Base-by-base conservation (phyloP, 352 stramenopile species). In the Globisporangium uncinulatum region DNA sequence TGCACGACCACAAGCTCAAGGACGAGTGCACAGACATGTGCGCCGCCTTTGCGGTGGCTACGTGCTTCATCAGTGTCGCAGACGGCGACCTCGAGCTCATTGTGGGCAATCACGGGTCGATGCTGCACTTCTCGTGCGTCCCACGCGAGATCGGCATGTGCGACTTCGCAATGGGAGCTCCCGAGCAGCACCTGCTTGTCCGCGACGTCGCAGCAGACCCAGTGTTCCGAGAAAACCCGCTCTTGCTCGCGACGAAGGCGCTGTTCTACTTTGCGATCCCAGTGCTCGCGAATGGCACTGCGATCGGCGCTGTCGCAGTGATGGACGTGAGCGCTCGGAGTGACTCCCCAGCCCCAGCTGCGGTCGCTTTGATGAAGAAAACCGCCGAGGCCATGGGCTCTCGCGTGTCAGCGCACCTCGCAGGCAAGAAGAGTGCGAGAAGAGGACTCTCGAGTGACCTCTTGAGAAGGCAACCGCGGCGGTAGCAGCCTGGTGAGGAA, bases 111-210 rank as follows among this genome's bases (percentile, higher is more conserved):
- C 43, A 48, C 34, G 66, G 66, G 20, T 58, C 54, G 17, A 62
- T 73, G 54, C 44, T 70, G 9, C 57, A 61, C 34, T 73, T 65
- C 43, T 73, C 63, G 2, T 67, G 58, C 51, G 43, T 73, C 20
- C 62, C 66, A 19, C 59, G 66, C 19, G 62, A 70, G 37, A 67
- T 73, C 31, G 55, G 59, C 44, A 68, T 73, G 62, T 73, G 66
- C 32, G 66, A 70, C 54, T 58, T 58, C 54, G 36, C 54, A 3
- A 55, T 70, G 10, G 61, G 64, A 11, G 24, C 56, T 6, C 17
- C 51, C 0, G 61, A 65, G 7, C 51, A 65, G 20, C 41, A 56
- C 20, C 46, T 71, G 1, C 43, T 58, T 11, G 32, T 71, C 15
- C 32, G 14, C 19, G 45, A 56, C 42, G 56, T 59, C 4, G 20